Percentiles rank a stretch among this genome's conserved stretches.
These are phyloP conservation scores for Rubroboletus pulcherrimus DNA, from an alignment of 768 basidiomycete species.

Conservation along the genomic window DNA sequence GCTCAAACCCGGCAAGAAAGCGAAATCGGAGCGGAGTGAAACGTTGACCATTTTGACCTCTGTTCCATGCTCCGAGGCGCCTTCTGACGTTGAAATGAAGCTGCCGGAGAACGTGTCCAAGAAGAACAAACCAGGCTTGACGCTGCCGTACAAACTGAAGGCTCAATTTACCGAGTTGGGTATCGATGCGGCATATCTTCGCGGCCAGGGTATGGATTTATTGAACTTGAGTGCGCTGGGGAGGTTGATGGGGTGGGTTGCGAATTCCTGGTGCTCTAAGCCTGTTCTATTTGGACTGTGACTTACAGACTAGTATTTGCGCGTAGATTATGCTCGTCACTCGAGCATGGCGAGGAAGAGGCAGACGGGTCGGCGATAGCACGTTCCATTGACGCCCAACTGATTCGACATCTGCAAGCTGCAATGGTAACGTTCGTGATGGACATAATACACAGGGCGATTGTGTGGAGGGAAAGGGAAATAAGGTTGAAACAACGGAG, in stretches of 20 bases:
- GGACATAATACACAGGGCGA: constrained; percentile 46
- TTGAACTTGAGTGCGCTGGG: constrained; percentile 36
- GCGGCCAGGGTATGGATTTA: constrained; percentile 39
- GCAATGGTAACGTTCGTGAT: constrained; percentile 50
- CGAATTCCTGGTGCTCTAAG: constrained; percentile 18
- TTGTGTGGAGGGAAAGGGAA: constrained; percentile 59
- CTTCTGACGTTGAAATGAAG: constrained; percentile 9
- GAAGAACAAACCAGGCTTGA: constrained; percentile 35
- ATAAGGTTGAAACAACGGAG: constrained; percentile 51
- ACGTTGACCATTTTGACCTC: constrained; percentile 7
- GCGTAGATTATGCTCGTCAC: constrained; percentile 28
- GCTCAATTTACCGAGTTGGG: constrained; percentile 40
- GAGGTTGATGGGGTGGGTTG: constrained; percentile 40
- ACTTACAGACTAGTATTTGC: neutral
- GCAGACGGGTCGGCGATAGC: constrained; percentile 20
- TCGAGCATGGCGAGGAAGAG: constrained; percentile 22
- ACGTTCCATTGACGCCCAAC: constrained; percentile 46
- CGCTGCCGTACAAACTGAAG: constrained; percentile 44
- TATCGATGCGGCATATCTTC: constrained; percentile 43
- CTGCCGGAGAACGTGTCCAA: constrained; percentile 8
- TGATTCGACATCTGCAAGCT: constrained; percentile 44
- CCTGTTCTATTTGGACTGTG: neutral
- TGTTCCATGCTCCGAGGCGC: constrained; percentile 2
- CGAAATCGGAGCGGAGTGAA: neutral
- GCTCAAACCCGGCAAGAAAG: constrained; percentile 39